Conservation (phyloP, 257 asterid genomes). For the Coffea eugenioides region DNA sequence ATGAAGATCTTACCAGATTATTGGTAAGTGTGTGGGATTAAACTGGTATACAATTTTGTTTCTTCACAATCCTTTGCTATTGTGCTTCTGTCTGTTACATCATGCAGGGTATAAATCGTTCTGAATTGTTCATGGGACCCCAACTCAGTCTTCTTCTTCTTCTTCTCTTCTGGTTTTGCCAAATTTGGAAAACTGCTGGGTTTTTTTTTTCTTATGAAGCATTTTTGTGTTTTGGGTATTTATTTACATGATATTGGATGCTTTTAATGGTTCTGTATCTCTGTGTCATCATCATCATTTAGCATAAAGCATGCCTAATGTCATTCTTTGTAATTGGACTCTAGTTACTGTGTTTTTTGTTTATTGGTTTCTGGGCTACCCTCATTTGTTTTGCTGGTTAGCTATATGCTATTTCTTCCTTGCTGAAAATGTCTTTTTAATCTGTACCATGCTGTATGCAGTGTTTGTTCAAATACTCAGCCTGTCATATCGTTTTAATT, state of each 20-base stretch:
- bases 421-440: not conserved
- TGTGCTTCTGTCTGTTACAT: not conserved
- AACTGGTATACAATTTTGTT: not conserved
- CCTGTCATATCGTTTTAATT: not conserved
- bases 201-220: not conserved
- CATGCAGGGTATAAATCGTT: not conserved
- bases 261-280: not conserved
- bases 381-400: not conserved
- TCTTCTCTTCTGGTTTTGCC: not conserved
- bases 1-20: constrained; percentile 78
- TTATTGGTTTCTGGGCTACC: not conserved
- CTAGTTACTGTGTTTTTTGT: not conserved
- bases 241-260: not conserved
- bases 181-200: not conserved
- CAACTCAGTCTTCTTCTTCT: too few species aligned
- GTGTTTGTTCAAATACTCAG: not conserved
- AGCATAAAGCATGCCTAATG: not conserved
- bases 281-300: not conserved
- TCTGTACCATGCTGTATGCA: not conserved
- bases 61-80: not conserved
- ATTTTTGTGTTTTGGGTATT: not conserved
- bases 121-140: not conserved
- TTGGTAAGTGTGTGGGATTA: constrained; percentile 46
- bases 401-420: not conserved
- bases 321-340: not conserved